These are phyloP conservation scores for Paramecium primaurelia DNA, from an alignment of 73 alveolate genomes.

Conservation along the genomic window DNA sequence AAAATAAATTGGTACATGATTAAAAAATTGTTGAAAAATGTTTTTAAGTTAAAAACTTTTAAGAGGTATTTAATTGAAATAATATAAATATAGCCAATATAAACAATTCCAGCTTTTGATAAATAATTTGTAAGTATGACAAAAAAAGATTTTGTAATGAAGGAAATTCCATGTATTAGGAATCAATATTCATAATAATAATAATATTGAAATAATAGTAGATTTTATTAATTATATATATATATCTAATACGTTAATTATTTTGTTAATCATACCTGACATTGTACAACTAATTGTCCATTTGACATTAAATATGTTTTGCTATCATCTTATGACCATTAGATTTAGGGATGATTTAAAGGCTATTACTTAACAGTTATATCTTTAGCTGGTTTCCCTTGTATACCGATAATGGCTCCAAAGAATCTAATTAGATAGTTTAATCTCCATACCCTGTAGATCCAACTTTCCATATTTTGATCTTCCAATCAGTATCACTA, in stretches of 20 bases:
- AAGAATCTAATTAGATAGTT: background rate
- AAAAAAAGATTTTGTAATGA: background rate
- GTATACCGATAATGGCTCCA: conserved; percentile 22
- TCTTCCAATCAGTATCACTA: conserved; percentile 38
- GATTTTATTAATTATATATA: background rate
- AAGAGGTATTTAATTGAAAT: background rate
- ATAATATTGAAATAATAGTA: background rate
- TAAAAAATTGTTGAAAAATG: background rate
- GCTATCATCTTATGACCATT: background rate
- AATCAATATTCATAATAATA: background rate
- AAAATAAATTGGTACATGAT: background rate
- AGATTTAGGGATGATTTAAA: background rate
- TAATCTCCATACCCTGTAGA: conserved; percentile 44
- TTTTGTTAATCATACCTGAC: background rate
- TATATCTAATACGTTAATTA: conserved; percentile 20
- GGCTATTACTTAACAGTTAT: background rate
- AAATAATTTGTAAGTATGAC: background rate
- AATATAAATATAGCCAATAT: background rate
- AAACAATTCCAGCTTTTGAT: background rate
- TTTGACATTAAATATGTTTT: background rate
- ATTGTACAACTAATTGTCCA: background rate
- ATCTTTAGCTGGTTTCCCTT: background rate
- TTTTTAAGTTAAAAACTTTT: background rate
- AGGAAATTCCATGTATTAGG: background rate
- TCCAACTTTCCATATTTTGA: conserved; percentile 59